Percentiles rank a stretch among this genome's conserved stretches.
phyloP scores from a whole-genome alignment of 306 rosid genomes.

The Sophora flavescens region DNA sequence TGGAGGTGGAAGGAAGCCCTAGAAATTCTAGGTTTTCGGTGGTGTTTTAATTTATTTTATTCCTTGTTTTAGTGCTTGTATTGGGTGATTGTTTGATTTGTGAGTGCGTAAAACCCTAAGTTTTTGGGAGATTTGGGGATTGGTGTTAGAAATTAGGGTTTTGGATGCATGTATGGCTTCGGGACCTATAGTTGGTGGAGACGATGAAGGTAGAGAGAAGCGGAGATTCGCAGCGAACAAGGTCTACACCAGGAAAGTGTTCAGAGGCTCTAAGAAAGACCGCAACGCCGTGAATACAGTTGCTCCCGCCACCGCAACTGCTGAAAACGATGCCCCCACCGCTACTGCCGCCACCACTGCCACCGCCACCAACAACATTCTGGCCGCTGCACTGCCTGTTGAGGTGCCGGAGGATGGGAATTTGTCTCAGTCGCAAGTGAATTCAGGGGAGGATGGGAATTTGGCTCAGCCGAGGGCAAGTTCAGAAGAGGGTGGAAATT shows the following conservation, averaged over 20 bases:
- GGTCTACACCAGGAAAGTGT: conserved; percentile 79
- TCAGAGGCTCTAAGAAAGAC: conserved; percentile 63
- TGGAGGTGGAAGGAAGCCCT: conserved; percentile 38
- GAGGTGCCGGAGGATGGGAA: conserved; percentile 1
- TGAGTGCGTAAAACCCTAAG: conserved; percentile 48
- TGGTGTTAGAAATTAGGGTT: conserved; percentile 66
- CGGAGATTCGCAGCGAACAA: conserved; percentile 63
- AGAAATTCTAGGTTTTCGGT: conserved; percentile 44
- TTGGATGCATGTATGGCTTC: conserved; percentile 98
- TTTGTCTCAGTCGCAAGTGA: background rate
- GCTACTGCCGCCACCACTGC: conserved; percentile 2
- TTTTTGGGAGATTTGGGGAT: conserved; percentile 48
- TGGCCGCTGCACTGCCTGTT: background rate
- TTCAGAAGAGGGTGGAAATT: conserved; percentile 28
- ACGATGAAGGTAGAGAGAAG: conserved; percentile 71
- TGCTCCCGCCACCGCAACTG: conserved; percentile 23
- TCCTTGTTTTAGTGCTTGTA: background rate
- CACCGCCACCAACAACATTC: conserved; percentile 30
- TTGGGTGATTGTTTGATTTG: conserved; percentile 21
- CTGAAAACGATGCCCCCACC: background rate
- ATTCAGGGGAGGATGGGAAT: background rate
- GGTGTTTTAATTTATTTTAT: background rate
- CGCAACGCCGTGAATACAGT: conserved; percentile 31
- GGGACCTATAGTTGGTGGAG: conserved; percentile 75
- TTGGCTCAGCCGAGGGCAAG: background rate